A percentile compares a stretch with the other conserved stretches of the same genome.
These are phyloP conservation scores for Orbilia javanica DNA, from an alignment of 2,329 filamentous ascomycete genomes.

Conservation along the genomic window DNA sequence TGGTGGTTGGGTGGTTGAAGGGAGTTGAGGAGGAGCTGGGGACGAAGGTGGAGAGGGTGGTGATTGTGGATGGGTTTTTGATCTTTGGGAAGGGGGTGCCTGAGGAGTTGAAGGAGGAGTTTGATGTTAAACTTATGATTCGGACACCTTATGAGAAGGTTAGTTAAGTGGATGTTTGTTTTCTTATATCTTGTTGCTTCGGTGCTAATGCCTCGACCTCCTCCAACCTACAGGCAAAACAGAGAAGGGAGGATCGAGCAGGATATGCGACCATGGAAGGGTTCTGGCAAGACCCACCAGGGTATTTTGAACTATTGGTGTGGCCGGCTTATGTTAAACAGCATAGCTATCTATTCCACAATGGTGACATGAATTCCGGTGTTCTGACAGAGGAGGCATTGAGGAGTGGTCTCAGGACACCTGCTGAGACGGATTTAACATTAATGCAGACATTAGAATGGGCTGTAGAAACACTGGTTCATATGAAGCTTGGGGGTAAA, in stretches of 20 bases:
- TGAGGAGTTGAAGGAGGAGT: constrained; percentile 54
- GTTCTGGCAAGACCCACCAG: constrained; percentile 94
- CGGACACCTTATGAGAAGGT: constrained; percentile 60
- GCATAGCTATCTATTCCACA: constrained; percentile 77
- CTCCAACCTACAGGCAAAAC: constrained; percentile 69
- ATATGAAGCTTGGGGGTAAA: neutral
- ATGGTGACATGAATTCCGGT: constrained; percentile 74
- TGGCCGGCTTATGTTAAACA: constrained; percentile 88
- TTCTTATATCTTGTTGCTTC: constrained; percentile 59
- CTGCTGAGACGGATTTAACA: constrained; percentile 70
- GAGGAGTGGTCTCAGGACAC: constrained; percentile 68
- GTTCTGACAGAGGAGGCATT: constrained; percentile 69
- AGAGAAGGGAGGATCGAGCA: constrained; percentile 75
- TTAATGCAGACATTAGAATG: constrained; percentile 76
- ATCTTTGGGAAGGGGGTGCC: constrained; percentile 59
- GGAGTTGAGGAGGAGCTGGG: constrained; percentile 61
- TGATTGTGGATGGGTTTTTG: constrained; percentile 61
- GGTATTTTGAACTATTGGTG: constrained; percentile 92
- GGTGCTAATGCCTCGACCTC: constrained; percentile 34
- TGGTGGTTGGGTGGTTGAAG: constrained; percentile 61
- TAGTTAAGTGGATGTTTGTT: neutral
- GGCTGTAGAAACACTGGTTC: constrained; percentile 69
- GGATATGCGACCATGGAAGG: constrained; percentile 87
- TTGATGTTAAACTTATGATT: constrained; percentile 61
- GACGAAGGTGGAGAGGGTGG: constrained; percentile 49